Percentiles rank a stretch among this genome's conserved stretches.
Evolutionary conservation across 2,329 filamentous ascomycete genomes (phyloP).

Genomic region (Arthrinium puccinioides): DNA sequence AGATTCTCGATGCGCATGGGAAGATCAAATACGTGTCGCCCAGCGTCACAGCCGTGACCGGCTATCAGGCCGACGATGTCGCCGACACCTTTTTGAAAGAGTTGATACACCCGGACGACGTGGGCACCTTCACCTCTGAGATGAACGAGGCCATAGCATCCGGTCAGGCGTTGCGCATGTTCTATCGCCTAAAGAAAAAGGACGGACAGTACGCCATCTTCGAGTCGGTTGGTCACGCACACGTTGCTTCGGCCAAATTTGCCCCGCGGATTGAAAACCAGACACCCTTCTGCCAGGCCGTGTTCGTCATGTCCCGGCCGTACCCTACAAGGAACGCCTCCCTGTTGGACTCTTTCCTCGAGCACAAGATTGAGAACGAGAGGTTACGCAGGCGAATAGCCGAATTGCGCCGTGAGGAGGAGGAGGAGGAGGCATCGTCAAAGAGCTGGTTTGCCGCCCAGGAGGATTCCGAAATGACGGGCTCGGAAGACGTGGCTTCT

Average conservation of each 20-base stretch:
- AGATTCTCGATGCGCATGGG: slow-evolving; percentile 80
- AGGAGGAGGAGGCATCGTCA: slow-evolving; percentile 67
- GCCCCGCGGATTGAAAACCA: slow-evolving; percentile 56
- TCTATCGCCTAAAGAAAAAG: slow-evolving; percentile 73
- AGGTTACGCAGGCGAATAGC: slow-evolving; percentile 75
- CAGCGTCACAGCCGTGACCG: slow-evolving; percentile 66
- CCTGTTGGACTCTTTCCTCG: slow-evolving; percentile 84
- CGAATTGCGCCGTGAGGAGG: slow-evolving; percentile 78
- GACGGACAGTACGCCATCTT: slow-evolving; percentile 73
- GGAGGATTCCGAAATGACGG: slow-evolving; percentile 47
- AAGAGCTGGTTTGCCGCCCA: slow-evolving; percentile 53
- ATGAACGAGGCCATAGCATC: slow-evolving; percentile 84
- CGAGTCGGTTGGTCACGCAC: slow-evolving; percentile 87
- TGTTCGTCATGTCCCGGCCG: slow-evolving; percentile 87
- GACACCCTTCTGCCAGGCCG: slow-evolving; percentile 71
- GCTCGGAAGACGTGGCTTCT: slow-evolving; percentile 37
- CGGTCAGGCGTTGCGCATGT: slow-evolving; percentile 72
- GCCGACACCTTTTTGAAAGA: slow-evolving; percentile 71
- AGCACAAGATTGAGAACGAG: slow-evolving; percentile 96
- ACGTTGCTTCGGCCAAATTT: slow-evolving; percentile 66
- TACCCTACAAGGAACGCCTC: slow-evolving; percentile 84
- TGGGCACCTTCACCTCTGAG: slow-evolving; percentile 74
- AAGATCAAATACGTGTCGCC: slow-evolving; percentile 82
- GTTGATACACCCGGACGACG: slow-evolving; percentile 80
- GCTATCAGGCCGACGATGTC: slow-evolving; percentile 65